Evolutionary conservation across 805 yeast species (phyloP).

Genomic region (Vanderwaltozyma polyspora): DNA sequence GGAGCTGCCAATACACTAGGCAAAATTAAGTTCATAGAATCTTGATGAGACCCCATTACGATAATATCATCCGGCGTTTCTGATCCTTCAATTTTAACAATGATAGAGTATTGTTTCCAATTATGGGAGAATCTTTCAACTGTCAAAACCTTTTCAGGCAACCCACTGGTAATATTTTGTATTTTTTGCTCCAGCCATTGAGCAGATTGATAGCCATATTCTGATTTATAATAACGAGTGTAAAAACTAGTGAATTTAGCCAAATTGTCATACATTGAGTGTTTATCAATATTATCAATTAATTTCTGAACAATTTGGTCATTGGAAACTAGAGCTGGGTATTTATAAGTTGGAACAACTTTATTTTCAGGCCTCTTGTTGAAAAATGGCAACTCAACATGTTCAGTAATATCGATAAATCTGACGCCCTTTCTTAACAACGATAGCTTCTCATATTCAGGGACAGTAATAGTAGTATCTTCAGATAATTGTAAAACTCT

Average conservation of each 20-base stretch:
- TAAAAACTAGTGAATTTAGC: constrained; percentile 56
- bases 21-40: constrained; percentile 62
- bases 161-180: constrained; percentile 14
- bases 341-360: constrained; percentile 29
- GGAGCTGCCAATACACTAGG: constrained; percentile 68
- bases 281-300: constrained; percentile 34
- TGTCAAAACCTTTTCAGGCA: constrained; percentile 29
- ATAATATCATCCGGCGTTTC: constrained; percentile 35
- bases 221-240: constrained; percentile 67
- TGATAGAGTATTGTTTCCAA: constrained; percentile 72
- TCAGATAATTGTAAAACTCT: constrained; percentile 19
- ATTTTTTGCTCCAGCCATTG: constrained; percentile 52
- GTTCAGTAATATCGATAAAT: constrained; percentile 56
- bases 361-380: constrained; percentile 7
- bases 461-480: constrained; percentile 19
- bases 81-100: constrained; percentile 51
- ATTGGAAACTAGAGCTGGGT: constrained; percentile 39
- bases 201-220: constrained; percentile 60
- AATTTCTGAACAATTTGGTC: constrained; percentile 32
- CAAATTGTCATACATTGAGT: constrained; percentile 41
- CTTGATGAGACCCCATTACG: constrained; percentile 84
- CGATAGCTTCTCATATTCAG: constrained; percentile 35
- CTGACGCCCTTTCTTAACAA: constrained; percentile 37
- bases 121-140: constrained; percentile 47
- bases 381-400: constrained; percentile 17